Conservation (phyloP, 805 yeast species). For the Hanseniaspora valbyensis region DNA sequence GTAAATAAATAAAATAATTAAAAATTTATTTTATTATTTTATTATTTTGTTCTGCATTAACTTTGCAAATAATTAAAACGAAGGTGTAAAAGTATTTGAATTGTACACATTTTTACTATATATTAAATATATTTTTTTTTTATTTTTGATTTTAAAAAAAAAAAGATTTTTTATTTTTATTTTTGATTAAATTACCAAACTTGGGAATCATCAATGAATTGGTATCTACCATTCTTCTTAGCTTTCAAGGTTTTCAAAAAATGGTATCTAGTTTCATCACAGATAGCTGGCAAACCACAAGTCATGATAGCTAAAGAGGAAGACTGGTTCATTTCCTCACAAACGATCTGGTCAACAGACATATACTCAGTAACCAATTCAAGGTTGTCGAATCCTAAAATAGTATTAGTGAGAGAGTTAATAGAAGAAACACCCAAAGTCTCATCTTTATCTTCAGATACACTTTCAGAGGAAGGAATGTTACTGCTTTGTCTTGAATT, state of each 20-base stretch:
- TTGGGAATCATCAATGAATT: slow-evolving; percentile 48
- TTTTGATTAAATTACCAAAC: slow-evolving; percentile 43
- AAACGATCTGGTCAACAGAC: background rate
- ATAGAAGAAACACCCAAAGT: too few relatives aligned
- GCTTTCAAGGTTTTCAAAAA: slow-evolving; percentile 27
- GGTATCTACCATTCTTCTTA: slow-evolving; percentile 25
- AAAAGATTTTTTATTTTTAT: too few relatives aligned
- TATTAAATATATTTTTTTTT: too few relatives aligned
- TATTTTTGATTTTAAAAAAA: too few relatives aligned
- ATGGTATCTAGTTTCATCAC: slow-evolving; percentile 40
- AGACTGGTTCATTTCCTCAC: background rate
- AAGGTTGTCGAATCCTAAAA: background rate
- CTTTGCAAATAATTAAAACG: too few relatives aligned
- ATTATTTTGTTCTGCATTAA: too few relatives aligned
- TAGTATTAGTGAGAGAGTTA: background rate
- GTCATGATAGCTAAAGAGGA: slow-evolving; percentile 35
- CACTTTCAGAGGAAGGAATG: background rate
- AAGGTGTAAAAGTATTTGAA: too few relatives aligned
- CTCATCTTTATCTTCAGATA: background rate
- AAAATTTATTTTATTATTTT: too few relatives aligned
- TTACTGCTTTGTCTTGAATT: background rate
- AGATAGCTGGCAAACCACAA: slow-evolving; percentile 48
- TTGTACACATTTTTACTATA: too few relatives aligned
- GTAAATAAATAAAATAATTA: too few relatives aligned
- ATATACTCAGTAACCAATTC: too few relatives aligned